These are phyloP conservation scores for Angomonas deanei DNA, from an alignment of 208 protist genomes.

Conservation along the genomic window DNA sequence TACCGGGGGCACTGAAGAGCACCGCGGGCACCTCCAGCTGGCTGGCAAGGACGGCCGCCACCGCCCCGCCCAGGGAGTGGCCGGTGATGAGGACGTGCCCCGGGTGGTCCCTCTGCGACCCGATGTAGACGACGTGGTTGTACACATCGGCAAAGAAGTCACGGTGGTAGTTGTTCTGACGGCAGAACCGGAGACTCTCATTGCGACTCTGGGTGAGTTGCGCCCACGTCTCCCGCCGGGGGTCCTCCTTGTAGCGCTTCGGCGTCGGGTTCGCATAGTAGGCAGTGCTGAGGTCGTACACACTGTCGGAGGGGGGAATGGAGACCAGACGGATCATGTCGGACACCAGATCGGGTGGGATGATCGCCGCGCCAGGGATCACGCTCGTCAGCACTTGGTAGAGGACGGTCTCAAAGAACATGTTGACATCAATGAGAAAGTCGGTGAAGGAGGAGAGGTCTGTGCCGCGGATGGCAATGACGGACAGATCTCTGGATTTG, in stretches of 20 bases:
- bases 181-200: slow-evolving; percentile 42
- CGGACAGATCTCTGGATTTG: slow-evolving; percentile 36
- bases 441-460: slow-evolving; percentile 68
- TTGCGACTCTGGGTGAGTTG: slow-evolving; percentile 21
- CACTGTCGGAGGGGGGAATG: slow-evolving; percentile 17
- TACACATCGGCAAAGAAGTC: slow-evolving; percentile 74
- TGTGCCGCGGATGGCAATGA: slow-evolving; percentile 70
- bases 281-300: neutral
- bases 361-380: slow-evolving; percentile 44
- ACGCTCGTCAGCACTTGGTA: slow-evolving; percentile 63
- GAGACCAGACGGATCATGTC: slow-evolving; percentile 55
- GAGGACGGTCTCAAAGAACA: slow-evolving; percentile 72
- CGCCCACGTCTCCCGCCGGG: slow-evolving; percentile 1
- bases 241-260: neutral
- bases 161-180: slow-evolving; percentile 67
- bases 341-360: slow-evolving; percentile 55
- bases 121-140: slow-evolving; percentile 66
- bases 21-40: slow-evolving; percentile 61
- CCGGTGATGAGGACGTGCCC: slow-evolving; percentile 61
- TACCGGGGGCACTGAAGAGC: slow-evolving; percentile 62
- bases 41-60: slow-evolving; percentile 64
- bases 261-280: neutral
- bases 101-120: slow-evolving; percentile 7
- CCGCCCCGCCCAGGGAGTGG: slow-evolving; percentile 73
- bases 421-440: slow-evolving; percentile 70